Conservation (phyloP, 1,139 yeast species). For the Spathaspora jeffriesii region DNA sequence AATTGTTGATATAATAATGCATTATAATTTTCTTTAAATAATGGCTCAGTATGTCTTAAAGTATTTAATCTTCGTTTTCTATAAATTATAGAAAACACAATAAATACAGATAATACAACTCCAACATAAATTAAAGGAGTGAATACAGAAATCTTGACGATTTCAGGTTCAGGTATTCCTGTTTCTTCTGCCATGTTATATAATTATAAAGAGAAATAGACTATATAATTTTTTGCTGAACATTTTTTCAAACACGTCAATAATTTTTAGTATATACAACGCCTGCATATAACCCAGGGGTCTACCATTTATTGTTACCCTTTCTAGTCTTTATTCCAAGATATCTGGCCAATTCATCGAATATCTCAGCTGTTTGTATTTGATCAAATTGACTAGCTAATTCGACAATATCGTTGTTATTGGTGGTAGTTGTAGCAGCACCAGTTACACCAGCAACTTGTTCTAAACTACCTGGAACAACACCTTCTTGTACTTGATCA, state of each 20-base stretch:
- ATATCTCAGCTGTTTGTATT: constrained; percentile 48
- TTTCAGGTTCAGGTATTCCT: constrained; percentile 12
- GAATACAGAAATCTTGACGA: constrained; percentile 64
- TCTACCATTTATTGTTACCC: constrained; percentile 51
- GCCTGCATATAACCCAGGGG: background rate
- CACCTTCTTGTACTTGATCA: constrained; percentile 29
- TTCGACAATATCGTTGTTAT: constrained; percentile 44
- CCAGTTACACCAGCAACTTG: constrained; percentile 7
- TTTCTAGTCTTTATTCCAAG: constrained; percentile 63
- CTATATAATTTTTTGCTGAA: background rate
- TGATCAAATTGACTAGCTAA: constrained; percentile 27
- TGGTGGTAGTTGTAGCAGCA: constrained; percentile 5
- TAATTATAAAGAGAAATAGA: background rate
- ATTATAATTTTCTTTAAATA: constrained; percentile 69
- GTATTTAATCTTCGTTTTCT: constrained; percentile 59
- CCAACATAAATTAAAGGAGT: constrained; percentile 85
- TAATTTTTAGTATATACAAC: background rate
- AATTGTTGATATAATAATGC: constrained; percentile 65
- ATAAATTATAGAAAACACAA: constrained; percentile 73
- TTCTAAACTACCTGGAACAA: constrained; percentile 15
- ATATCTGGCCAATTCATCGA: constrained; percentile 66
- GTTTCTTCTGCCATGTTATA: constrained; percentile 14
- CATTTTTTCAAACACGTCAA: constrained; percentile 9
- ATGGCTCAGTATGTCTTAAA: constrained; percentile 61
- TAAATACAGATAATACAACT: constrained; percentile 67